phyloP scores from a whole-genome alignment of 306 rosid species.

The Fagus sylvatica region DNA sequence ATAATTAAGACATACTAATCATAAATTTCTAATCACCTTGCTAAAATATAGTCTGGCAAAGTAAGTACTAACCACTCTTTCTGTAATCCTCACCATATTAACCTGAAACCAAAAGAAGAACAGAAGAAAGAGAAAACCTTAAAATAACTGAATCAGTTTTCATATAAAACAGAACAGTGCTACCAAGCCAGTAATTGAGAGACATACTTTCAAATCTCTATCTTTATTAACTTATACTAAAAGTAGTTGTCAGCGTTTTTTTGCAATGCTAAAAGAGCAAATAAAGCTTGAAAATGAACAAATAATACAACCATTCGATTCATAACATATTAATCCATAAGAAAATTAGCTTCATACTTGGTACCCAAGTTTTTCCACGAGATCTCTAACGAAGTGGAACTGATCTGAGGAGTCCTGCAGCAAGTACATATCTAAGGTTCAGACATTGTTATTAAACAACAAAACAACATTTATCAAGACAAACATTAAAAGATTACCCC shows the following conservation, averaged over 20 bases:
- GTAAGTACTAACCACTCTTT: conserved; percentile 83
- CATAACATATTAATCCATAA: conserved; percentile 22
- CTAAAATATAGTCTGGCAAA: conserved; percentile 75
- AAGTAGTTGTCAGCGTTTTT: neutral
- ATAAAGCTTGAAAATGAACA: conserved; percentile 7
- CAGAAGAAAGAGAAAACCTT: conserved; percentile 22
- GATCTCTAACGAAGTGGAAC: conserved; percentile 58
- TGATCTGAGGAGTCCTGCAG: conserved; percentile 80
- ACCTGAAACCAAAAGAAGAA: conserved; percentile 48
- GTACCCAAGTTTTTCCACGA: conserved; percentile 74
- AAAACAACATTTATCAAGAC: neutral
- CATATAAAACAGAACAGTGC: conserved; percentile 5
- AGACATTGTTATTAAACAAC: neutral
- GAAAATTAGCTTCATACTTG: conserved; percentile 60
- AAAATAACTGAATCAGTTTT: conserved; percentile 12
- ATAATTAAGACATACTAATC: conserved; percentile 6
- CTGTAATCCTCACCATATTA: conserved; percentile 77
- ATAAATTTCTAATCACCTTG: conserved; percentile 55
- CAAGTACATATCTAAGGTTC: conserved; percentile 18
- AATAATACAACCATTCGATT: conserved; percentile 16
- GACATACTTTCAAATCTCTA: neutral
- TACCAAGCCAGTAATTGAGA: neutral
- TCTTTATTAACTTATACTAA: neutral
- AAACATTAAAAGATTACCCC: conserved; percentile 46
- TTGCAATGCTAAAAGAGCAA: conserved; percentile 8